Percentiles rank a stretch among this genome's conserved stretches.
Conservation (phyloP, 148 eudicot genomes). For the Vaccinium corymbosum region DNA sequence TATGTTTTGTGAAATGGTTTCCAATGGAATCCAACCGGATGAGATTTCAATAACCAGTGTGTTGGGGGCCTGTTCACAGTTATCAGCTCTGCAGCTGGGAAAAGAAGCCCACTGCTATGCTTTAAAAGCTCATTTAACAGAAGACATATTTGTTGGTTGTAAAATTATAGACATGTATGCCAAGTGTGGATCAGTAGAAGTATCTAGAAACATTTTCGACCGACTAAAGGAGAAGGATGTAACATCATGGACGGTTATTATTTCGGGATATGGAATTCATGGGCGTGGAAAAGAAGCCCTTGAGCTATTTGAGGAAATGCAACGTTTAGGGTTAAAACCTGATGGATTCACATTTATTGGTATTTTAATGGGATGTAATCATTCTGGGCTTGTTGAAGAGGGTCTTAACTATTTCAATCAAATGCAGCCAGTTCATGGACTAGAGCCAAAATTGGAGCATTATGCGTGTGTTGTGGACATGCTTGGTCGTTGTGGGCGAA, state of each 20-base stretch:
- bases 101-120: slow-evolving; percentile 62
- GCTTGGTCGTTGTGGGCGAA: slow-evolving; percentile 58
- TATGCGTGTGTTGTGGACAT: slow-evolving; percentile 67
- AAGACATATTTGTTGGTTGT: slow-evolving; percentile 37
- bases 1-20: slow-evolving; percentile 37
- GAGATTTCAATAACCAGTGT: slow-evolving; percentile 44
- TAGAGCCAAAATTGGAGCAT: slow-evolving; percentile 59
- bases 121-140: slow-evolving; percentile 34
- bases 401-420: slow-evolving; percentile 43
- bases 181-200: slow-evolving; percentile 52
- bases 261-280: slow-evolving; percentile 65
- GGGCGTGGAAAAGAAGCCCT: slow-evolving; percentile 50
- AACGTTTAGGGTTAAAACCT: slow-evolving; percentile 39
- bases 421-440: slow-evolving; percentile 45
- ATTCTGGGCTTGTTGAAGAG: slow-evolving; percentile 49
- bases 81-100: slow-evolving; percentile 49
- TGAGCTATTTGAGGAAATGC: slow-evolving; percentile 45
- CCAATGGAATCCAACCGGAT: slow-evolving; percentile 29
- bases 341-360: slow-evolving; percentile 46
- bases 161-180: slow-evolving; percentile 68
- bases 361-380: slow-evolving; percentile 51
- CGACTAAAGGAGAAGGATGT: slow-evolving; percentile 27
- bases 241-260: slow-evolving; percentile 51
- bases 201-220: slow-evolving; percentile 46
- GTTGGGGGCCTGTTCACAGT: slow-evolving; percentile 54